Evolutionary conservation across 2,329 filamentous ascomycete species (phyloP).

Genomic region (Fusarium redolens): DNA sequence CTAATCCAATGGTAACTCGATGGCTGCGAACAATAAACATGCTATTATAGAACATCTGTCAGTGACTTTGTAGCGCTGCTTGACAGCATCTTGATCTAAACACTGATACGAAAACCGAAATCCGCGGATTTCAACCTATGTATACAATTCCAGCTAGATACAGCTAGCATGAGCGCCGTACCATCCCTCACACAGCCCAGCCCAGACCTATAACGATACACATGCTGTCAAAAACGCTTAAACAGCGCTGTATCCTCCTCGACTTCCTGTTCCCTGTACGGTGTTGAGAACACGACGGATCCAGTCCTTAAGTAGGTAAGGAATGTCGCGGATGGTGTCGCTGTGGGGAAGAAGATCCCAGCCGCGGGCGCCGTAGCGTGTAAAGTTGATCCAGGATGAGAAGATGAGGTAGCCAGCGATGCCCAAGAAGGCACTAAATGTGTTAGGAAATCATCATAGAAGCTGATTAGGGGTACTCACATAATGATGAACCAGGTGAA

Average conservation of each 20-base stretch:
- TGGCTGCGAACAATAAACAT: neutral
- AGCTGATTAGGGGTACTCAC: conserved; percentile 64
- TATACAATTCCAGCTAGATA: conserved; percentile 42
- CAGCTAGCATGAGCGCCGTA: conserved; percentile 44
- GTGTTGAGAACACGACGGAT: conserved; percentile 82
- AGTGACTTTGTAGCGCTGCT: conserved; percentile 8
- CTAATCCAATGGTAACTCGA: neutral
- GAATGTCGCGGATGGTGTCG: conserved; percentile 90
- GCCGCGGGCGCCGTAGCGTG: conserved; percentile 91
- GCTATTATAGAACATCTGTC: neutral
- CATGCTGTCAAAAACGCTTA: conserved; percentile 55
- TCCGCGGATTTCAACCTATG: conserved; percentile 32
- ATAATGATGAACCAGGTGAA: conserved; percentile 97
- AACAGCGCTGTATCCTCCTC: conserved; percentile 95
- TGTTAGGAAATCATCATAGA: conserved; percentile 29
- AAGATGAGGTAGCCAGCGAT: conserved; percentile 95
- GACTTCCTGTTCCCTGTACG: conserved; percentile 82
- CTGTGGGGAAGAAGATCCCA: conserved; percentile 96
- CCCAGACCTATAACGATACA: conserved; percentile 3
- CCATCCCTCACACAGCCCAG: conserved; percentile 3
- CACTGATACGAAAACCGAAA: conserved; percentile 30
- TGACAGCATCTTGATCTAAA: conserved; percentile 29
- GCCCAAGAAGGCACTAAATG: conserved; percentile 81
- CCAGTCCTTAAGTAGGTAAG: conserved; percentile 93
- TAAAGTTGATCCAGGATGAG: conserved; percentile 99